Conservation (phyloP, 495 filamentous ascomycete species). For the Neurospora sp. region DNA sequence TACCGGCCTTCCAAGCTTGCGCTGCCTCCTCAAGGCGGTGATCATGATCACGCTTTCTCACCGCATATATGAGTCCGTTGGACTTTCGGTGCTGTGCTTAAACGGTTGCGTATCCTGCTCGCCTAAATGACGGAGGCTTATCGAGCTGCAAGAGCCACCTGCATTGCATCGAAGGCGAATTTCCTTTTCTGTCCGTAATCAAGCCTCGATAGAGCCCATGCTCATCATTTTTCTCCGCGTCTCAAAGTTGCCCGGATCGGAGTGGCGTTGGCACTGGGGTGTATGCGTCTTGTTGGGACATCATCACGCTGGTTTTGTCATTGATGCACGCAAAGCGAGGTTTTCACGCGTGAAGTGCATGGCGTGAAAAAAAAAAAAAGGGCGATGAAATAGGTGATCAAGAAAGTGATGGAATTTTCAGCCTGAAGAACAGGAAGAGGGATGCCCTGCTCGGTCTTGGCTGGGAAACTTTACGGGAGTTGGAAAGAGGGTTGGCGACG, state of each 20-base stretch:
- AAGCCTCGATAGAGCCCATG: too few relatives aligned
- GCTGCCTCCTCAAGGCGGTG: background rate
- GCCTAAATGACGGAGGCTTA: background rate
- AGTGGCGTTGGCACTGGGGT: background rate
- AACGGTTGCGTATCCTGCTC: background rate
- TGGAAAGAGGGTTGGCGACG: too few relatives aligned
- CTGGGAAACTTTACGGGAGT: too few relatives aligned
- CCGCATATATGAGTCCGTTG: background rate
- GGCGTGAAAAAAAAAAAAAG: background rate
- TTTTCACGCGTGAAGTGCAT: background rate
- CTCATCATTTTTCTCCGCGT: too few relatives aligned
- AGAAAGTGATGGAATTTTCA: background rate
- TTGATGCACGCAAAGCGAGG: background rate
- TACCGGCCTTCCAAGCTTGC: background rate
- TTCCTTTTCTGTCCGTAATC: too few relatives aligned
- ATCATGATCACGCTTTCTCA: background rate
- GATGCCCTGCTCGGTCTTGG: too few relatives aligned
- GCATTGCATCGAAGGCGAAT: too few relatives aligned
- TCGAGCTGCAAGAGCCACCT: too few relatives aligned
- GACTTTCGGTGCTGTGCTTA: too few relatives aligned
- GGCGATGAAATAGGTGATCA: background rate
- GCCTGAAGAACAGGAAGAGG: background rate
- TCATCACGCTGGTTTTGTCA: background rate
- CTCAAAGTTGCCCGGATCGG: background rate
- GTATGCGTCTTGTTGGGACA: background rate